Conservation (phyloP, 176 grass and related monocot species). For the Eragrostis nindensis region DNA sequence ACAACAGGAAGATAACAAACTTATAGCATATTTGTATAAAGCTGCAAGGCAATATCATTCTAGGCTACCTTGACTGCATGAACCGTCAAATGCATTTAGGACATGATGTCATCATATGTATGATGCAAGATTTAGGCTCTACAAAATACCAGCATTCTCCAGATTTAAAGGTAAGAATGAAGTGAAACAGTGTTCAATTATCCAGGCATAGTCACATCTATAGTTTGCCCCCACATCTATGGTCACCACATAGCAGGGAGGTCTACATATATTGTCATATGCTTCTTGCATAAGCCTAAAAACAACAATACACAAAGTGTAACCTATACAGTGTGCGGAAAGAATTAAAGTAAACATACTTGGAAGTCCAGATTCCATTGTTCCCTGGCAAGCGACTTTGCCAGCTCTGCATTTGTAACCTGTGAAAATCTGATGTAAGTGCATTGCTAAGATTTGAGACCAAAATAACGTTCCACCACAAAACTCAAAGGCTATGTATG, state of each 20-base stretch:
- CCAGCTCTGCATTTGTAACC: constrained; percentile 86
- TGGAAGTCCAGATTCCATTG: constrained; percentile 84
- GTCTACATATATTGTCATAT: background rate
- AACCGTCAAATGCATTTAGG: constrained; percentile 6
- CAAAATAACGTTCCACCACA: constrained; percentile 11
- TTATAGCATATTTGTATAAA: background rate
- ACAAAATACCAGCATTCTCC: background rate
- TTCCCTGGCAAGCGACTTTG: constrained; percentile 73
- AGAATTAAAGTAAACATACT: constrained; percentile 64
- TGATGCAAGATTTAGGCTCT: background rate
- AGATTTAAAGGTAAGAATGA: background rate
- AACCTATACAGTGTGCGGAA: background rate
- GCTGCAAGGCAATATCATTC: constrained; percentile 13
- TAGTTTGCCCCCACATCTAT: background rate
- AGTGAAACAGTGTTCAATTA: background rate
- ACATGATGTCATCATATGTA: background rate
- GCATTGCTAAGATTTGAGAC: constrained; percentile 13
- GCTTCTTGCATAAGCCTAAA: constrained; percentile 4
- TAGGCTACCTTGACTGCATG: background rate
- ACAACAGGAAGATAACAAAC: background rate
- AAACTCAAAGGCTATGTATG: background rate
- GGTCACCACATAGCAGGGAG: background rate
- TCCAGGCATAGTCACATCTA: constrained; percentile 1
- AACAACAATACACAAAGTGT: background rate
- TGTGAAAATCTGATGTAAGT: constrained; percentile 42